Conservation (phyloP, 345 rosid species). For the Salix udensis region DNA sequence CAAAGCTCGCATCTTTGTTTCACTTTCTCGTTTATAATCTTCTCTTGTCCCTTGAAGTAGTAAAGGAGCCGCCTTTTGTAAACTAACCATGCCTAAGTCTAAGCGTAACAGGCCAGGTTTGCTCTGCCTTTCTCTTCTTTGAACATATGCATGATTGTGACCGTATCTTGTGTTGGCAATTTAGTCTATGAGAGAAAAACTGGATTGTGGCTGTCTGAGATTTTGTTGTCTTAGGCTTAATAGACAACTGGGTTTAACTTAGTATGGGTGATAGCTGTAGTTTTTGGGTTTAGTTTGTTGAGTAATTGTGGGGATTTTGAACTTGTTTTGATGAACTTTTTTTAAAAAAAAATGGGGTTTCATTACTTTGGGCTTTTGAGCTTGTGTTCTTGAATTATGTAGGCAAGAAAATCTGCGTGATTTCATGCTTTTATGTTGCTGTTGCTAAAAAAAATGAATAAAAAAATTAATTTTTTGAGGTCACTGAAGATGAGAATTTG, state of each 20-base stretch:
- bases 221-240: background rate
- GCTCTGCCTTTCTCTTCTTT: background rate
- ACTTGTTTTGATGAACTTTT: background rate
- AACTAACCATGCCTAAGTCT: conserved; percentile 75
- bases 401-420: background rate
- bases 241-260: no score
- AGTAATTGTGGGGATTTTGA: background rate
- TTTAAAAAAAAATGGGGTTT: background rate
- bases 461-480: background rate
- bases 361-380: background rate
- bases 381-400: background rate
- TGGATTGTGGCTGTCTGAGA: background rate
- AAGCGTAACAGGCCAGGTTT: conserved; percentile 79
- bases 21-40: background rate
- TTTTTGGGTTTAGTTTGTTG: background rate
- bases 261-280: no score
- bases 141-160: background rate
- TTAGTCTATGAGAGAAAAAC: background rate
- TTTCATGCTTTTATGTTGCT: background rate
- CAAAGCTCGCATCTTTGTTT: background rate
- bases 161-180: background rate
- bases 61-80: background rate
- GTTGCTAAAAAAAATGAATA: background rate
- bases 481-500: background rate
- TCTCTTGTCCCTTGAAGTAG: background rate